Conservation (phyloP, 1,284 basidiomycete genomes). For the Psilocybe mexicana region DNA sequence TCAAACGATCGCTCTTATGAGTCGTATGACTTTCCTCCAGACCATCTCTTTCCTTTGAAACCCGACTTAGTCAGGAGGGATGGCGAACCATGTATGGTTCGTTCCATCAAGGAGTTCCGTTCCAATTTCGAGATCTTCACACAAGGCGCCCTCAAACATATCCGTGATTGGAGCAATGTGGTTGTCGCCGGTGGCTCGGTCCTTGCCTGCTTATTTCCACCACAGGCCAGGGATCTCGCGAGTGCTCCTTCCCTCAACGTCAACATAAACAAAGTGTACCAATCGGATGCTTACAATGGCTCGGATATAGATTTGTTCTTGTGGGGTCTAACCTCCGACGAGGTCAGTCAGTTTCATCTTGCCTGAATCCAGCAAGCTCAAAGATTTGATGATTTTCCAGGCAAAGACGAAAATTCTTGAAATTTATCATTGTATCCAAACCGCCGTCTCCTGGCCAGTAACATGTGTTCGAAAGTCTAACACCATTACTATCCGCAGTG, state of each 20-base stretch:
- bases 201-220: not conserved
- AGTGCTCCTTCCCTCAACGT: no score
- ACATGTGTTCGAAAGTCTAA: not conserved
- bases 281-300: not conserved
- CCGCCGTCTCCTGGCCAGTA: not conserved
- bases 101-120: not conserved
- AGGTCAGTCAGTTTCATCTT: constrained; percentile 5
- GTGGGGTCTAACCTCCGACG: constrained; percentile 28
- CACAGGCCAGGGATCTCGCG: no score
- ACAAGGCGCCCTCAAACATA: not conserved
- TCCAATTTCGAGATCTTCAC: not conserved
- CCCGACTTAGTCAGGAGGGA: no score
- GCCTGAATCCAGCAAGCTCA: not conserved
- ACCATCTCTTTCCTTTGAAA: no score
- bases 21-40: no score
- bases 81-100: no score
- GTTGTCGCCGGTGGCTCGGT: not conserved
- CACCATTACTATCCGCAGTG: constrained; percentile 9
- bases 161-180: not conserved
- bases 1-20: no score
- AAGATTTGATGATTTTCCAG: not conserved
- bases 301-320: not conserved
- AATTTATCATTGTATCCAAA: not conserved
- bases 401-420: not conserved
- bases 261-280: not conserved